Base-by-base conservation (phyloP, 2,329 filamentous ascomycete genomes). In the Xylogone sp. region DNA sequence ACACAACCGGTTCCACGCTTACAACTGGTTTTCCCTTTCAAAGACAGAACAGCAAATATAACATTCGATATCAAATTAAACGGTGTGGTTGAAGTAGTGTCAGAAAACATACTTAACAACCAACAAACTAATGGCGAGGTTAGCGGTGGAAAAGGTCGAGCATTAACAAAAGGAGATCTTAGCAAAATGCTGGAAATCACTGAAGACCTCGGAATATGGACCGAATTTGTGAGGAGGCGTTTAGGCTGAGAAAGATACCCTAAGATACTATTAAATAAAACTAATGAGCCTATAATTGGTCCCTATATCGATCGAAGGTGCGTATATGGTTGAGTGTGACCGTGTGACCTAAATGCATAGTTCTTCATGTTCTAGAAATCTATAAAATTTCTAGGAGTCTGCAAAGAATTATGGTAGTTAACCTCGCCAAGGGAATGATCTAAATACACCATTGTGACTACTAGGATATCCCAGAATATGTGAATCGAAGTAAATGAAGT, bases 191-290 rank as follows among this genome's bases (percentile, higher is more conserved):
- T 81, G 51, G 75, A 77, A 47, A 56, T 75, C 3, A 69, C 65
- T 51, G 75, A 71, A 31, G 73, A 80, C 64, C 54, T 81, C 42
- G 73, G 74, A 0, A 65, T 79, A 21, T 81, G 76, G 75, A 67
- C 69, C 8, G 76, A 79, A 65, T 81, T 75, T 73, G 56, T 78
- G 43, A 57, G 50, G 49, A 53, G 54, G 56, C 58, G 62, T 51
- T 57, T 68, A 49, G 59, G 46, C 27, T 56, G 53, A 55, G 18
- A 42, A 20, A 46, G 29, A 42, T 43, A 51, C 34, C 34, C 13
- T 39, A 39, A 39, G 34, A 39, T 39, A 39, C n/a, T 16, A 16
- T 39, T 5, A 10, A 10, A n/a, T n/a, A n/a, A n/a, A n/a, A n/a
- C n/a, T n/a, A n/a, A n/a, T n/a, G n/a, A n/a, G n/a, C n/a, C n/a